Base-by-base conservation (phyloP, 352 stramenopile genomes). In the Pythium plurisporium region DNA sequence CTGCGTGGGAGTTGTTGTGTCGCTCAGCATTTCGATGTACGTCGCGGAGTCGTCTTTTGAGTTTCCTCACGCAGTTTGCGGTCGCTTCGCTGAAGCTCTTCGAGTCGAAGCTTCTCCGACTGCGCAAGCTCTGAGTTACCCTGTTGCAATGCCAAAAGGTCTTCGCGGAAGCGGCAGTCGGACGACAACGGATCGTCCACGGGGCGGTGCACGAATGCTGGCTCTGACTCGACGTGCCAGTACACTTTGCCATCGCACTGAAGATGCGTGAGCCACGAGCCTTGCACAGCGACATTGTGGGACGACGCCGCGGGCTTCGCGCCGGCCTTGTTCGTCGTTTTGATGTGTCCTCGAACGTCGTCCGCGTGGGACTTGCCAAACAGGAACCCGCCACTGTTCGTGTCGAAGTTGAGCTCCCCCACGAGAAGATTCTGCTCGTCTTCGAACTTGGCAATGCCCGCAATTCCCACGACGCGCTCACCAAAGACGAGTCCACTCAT, bases 181-280 rank as follows among this genome's bases (percentile, higher is more conserved):
- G 79, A 90, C 3, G 70, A 70, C 22, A 89, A 60, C 17, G 79
- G 55, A 4, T 63, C 41, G 19, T 59, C 50, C 8, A 89, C 69
- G 0, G 77, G 74, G 14, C 36, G 64, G 56, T 86, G 77, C 31
- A 78, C 64, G 41, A 82, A 87, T 9, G 71, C 74, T 15, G 82
- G 79, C 55, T 87, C 79, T 0, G 77, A 82, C 29, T 87, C 76
- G 20, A 90, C 67, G 31, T 89, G 72, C 82, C 82, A 92, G 50
- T 87, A 89, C 60, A 79, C 76, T 52, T 86, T 85, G 43, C 67
- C 72, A 62, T 91, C 77, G 43, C 81, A 86, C 52, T 87, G 72
- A 14, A 91, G 58, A 26, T 89, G 77, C 8, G 75, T 82, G 38
- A 89, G 65, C 82, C 82, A 91, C 47, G 79, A 88, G 19, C 82